phyloP scores from a whole-genome alignment of 306 rosid species.

The Abrus precatorius region DNA sequence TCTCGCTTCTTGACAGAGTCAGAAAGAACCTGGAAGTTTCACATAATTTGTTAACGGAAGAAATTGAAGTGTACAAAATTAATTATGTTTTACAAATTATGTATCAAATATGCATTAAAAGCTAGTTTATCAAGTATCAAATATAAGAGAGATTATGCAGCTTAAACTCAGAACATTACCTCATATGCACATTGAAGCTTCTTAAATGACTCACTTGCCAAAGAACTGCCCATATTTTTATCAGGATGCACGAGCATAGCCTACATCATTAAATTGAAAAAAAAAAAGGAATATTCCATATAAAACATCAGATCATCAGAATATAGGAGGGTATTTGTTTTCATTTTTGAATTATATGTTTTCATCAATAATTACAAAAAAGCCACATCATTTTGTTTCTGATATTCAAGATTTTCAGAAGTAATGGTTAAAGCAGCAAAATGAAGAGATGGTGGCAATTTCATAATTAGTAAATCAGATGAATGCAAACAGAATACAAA shows the following conservation, averaged over 20 bases:
- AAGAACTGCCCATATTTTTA: slow-evolving; percentile 93
- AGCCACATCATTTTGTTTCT: background rate
- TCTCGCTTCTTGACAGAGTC: slow-evolving; percentile 84
- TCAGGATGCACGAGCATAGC: slow-evolving; percentile 99
- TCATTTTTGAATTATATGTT: background rate
- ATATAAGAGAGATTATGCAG: slow-evolving; percentile 22
- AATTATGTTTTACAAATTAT: slow-evolving; percentile 12
- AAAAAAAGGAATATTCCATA: slow-evolving; percentile 9
- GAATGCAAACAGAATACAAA: slow-evolving; percentile 18
- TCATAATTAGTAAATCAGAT: slow-evolving; percentile 5
- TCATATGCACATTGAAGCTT: slow-evolving; percentile 96
- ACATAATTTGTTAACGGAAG: slow-evolving; percentile 40
- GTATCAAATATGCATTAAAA: slow-evolving; percentile 29
- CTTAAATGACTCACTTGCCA: slow-evolving; percentile 94
- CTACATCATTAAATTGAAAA: slow-evolving; percentile 48
- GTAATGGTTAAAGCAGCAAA: slow-evolving; percentile 12
- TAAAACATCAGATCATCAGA: slow-evolving; percentile 21
- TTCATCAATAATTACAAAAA: slow-evolving; percentile 23
- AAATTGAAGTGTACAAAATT: slow-evolving; percentile 15
- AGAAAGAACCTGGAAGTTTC: slow-evolving; percentile 80
- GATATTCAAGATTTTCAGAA: slow-evolving; percentile 17
- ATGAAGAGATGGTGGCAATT: background rate
- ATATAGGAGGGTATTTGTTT: background rate
- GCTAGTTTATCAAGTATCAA: slow-evolving; percentile 27
- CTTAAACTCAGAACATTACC: slow-evolving; percentile 59